Conservation (phyloP, 805 yeast species). For the Candida ortonii region DNA sequence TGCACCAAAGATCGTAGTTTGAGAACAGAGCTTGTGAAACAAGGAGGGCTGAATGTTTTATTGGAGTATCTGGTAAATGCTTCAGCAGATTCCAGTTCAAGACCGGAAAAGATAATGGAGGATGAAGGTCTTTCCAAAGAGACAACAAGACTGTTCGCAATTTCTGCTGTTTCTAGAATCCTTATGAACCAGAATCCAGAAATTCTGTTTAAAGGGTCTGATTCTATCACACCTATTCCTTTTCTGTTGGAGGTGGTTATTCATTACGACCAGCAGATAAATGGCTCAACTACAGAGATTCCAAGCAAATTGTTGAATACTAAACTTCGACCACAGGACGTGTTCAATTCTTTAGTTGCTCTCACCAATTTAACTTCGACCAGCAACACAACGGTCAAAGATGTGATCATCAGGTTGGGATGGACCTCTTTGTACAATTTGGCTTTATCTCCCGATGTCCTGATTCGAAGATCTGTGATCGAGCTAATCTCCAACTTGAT, state of each 20-base stretch:
- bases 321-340: slow-evolving; percentile 33
- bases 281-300: slow-evolving; percentile 19
- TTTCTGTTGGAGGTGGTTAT: slow-evolving; percentile 48
- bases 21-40: slow-evolving; percentile 40
- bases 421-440: slow-evolving; percentile 37
- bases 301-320: slow-evolving; percentile 18
- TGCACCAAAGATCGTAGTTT: slow-evolving; percentile 29
- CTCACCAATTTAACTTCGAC: slow-evolving; percentile 49
- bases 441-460: slow-evolving; percentile 35
- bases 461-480: slow-evolving; percentile 45
- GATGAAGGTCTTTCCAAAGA: slow-evolving; percentile 21
- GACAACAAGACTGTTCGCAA: slow-evolving; percentile 32
- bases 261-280: slow-evolving; percentile 31
- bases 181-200: slow-evolving; percentile 43
- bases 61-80: slow-evolving; percentile 38
- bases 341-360: slow-evolving; percentile 45
- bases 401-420: slow-evolving; percentile 33
- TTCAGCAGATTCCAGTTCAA: slow-evolving; percentile 27
- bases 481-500: slow-evolving; percentile 49
- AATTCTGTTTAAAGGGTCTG: slow-evolving; percentile 38
- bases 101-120: slow-evolving; percentile 22
- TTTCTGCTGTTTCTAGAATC: slow-evolving; percentile 43
- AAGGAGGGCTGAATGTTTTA: slow-evolving; percentile 42
- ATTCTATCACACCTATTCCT: slow-evolving; percentile 42
- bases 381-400: slow-evolving; percentile 32